Evolutionary conservation across 805 yeast genomes (phyloP).

Genomic region (Candida ipomoeae): DNA sequence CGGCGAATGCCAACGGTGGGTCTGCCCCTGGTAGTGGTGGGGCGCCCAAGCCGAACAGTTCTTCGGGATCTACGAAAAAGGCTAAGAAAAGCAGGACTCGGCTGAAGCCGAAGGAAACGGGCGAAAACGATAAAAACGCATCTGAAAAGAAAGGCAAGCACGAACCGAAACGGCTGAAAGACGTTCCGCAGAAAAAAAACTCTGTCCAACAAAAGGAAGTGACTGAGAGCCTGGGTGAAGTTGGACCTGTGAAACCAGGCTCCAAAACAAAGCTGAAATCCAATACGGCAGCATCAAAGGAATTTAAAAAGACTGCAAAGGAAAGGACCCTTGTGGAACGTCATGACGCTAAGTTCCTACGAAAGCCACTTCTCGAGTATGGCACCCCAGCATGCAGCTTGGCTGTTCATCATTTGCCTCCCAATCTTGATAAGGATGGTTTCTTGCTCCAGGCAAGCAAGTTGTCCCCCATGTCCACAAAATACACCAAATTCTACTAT

Average conservation of each 20-base stretch:
- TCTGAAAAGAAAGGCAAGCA: background rate
- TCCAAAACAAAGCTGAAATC: background rate
- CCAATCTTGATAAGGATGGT: slow-evolving; percentile 14
- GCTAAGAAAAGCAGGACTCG: background rate
- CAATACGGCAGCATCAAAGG: background rate
- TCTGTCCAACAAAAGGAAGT: background rate
- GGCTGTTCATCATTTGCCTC: slow-evolving; percentile 22
- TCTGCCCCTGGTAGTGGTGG: background rate
- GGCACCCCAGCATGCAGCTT: slow-evolving; percentile 17
- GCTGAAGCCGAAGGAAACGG: background rate
- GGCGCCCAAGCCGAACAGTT: background rate
- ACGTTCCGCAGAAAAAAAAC: background rate
- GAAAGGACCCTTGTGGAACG: background rate
- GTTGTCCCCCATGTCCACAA: slow-evolving; percentile 1
- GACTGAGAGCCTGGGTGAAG: background rate
- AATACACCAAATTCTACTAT: slow-evolving; percentile 10
- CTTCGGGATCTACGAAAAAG: background rate
- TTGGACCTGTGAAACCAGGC: background rate
- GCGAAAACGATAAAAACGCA: background rate
- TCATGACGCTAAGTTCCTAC: background rate
- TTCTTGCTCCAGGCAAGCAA: slow-evolving; percentile 21
- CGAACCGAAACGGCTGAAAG: background rate
- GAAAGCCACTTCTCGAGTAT: slow-evolving; percentile 7
- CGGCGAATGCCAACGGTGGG: background rate
- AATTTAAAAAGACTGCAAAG: background rate